Percentiles rank a stretch among this genome's conserved stretches.
Evolutionary conservation across 176 grass and related monocot species (phyloP).

Genomic region (bread wheat (Triticum aestivum)): IWGSC_CS_RefSeq_v2.1 NC_057803.1:748733606-748734105

Average conservation of each 20-base stretch:
- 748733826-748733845: not conserved
- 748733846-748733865: constrained; percentile 10
- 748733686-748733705: not conserved
- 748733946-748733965: not conserved
- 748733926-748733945: constrained; percentile 13
- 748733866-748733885: not conserved
- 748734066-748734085: not conserved
- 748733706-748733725: too few relatives aligned
- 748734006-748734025: not conserved
- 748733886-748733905: not conserved
- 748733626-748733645: too few relatives aligned
- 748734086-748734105: not conserved
- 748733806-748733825: not conserved
- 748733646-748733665: not conserved
- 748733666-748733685: not conserved
- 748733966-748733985: not conserved
- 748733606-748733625: too few relatives aligned
- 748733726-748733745: too few relatives aligned
- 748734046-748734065: constrained; percentile 1
- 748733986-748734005: not conserved
- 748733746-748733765: too few relatives aligned
- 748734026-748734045: constrained; percentile 1
- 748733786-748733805: too few relatives aligned
- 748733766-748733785: too few relatives aligned
- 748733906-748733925: not conserved